phyloP scores from a whole-genome alignment of 2,329 filamentous ascomycete species.

The Helicocarpus griseus region DNA sequence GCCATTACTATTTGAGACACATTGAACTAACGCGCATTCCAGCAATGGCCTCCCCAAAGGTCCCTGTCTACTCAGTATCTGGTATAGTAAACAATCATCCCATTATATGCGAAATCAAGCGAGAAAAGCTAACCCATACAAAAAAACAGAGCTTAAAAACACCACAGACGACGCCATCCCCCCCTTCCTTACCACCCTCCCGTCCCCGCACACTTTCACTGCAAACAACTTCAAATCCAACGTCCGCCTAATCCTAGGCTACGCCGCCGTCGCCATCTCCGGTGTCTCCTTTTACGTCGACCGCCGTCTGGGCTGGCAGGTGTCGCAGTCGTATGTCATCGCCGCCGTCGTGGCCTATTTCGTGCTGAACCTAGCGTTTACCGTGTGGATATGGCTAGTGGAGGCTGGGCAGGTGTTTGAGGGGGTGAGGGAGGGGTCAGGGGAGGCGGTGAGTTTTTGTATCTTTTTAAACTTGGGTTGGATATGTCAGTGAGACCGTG shows the following conservation, averaged over 20 bases:
- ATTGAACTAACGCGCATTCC: not conserved
- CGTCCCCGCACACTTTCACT: slow-evolving; percentile 52
- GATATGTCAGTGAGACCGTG: too few relatives aligned
- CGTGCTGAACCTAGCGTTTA: slow-evolving; percentile 65
- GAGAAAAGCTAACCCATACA: not conserved
- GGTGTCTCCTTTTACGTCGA: slow-evolving; percentile 83
- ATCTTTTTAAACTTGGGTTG: slow-evolving; percentile 1
- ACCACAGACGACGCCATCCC: slow-evolving; percentile 90
- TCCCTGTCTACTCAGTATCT: slow-evolving; percentile 37
- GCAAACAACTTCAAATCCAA: slow-evolving; percentile 76
- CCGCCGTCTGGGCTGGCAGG: slow-evolving; percentile 82
- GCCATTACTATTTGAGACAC: not conserved
- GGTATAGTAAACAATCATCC: slow-evolving; percentile 23
- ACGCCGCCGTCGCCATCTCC: slow-evolving; percentile 67
- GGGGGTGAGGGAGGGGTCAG: slow-evolving; percentile 56
- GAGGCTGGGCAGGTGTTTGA: slow-evolving; percentile 77
- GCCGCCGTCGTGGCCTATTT: slow-evolving; percentile 73
- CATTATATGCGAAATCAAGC: not conserved
- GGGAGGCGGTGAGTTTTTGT: slow-evolving; percentile 45
- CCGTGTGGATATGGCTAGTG: slow-evolving; percentile 73
- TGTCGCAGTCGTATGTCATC: slow-evolving; percentile 70
- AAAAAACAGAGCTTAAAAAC: slow-evolving; percentile 74
- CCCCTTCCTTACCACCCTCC: slow-evolving; percentile 84
- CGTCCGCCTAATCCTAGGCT: slow-evolving; percentile 73
- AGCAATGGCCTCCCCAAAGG: slow-evolving; percentile 25